Base-by-base conservation (phyloP, 1,139 yeast genomes). In the Pichia kudriavzevii region DNA sequence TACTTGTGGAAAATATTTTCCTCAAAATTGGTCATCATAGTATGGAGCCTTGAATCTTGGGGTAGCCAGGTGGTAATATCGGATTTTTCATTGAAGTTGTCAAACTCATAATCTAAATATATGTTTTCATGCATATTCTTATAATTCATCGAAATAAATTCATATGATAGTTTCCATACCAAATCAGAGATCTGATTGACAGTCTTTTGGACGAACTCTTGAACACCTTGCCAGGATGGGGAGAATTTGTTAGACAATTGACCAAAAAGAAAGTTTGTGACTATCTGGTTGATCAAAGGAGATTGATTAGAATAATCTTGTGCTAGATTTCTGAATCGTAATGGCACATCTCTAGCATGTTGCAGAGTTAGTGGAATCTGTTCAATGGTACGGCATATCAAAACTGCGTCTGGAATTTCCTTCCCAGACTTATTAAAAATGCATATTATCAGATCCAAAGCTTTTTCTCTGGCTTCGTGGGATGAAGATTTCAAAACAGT, bases 181-280 rank as follows among this genome's bases (percentile, higher is more conserved):
- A 63, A 41, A 0, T 58, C 57, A 5, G 68, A 65, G 35, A 70
- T 62, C 34, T 66, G 66, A 10, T 59, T 63, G 10, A 64, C 58
- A 8, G 79, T 56, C 7, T 55, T 50, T 1, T 79, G 73, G 8
- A 83, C 51, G 6, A 72, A 67, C 42, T 79, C 91, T 38, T 67
- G 63, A 3, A 82, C 79, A 5, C 82, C 83, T 15, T 73, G 71
- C 94, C 95, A 85, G 20, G 80, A 67, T 2, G 98, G 98, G 42
- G 85, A 82, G 49, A 91, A 87, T 42, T 74, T 72, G 31, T 78
- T 77, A 1, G 87, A 68, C 32, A 88, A 60, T 43, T 82, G 64
- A 19, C 96, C 97, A 55, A 85, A 75, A 35, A 80, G 44, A 52
- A 69, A 83, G 24, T 70, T 66, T 13, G 78, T 64, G 19, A 80